Percentiles rank a stretch among this genome's conserved stretches.
Conservation (phyloP, 2,329 filamentous ascomycete genomes). For the Fusarium sp. region DNA sequence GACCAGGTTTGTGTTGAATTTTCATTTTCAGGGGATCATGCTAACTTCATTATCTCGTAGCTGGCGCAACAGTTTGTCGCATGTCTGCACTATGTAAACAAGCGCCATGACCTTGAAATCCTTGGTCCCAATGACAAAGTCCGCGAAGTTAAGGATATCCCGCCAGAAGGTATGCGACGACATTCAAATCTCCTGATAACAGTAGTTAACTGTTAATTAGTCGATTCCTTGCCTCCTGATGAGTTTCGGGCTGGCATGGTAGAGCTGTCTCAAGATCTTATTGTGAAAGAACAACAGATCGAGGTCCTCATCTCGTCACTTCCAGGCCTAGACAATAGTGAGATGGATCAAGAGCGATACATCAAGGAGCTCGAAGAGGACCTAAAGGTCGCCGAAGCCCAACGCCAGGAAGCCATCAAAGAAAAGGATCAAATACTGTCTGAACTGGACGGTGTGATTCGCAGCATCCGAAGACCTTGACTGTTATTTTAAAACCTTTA, state of each 20-base stretch:
- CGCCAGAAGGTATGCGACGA: constrained; percentile 59
- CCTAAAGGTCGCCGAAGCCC: constrained; percentile 70
- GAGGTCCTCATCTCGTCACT: constrained; percentile 79
- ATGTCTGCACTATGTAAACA: constrained; percentile 73
- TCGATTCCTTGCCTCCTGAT: constrained; percentile 70
- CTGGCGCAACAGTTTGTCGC: constrained; percentile 76
- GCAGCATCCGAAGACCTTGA: constrained; percentile 69
- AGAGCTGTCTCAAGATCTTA: constrained; percentile 80
- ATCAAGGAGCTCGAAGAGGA: constrained; percentile 74
- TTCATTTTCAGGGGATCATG: fast-evolving
- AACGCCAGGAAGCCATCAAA: constrained; percentile 70
- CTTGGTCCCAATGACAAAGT: constrained; percentile 69
- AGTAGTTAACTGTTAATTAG: constrained; percentile 49
- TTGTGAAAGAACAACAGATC: constrained; percentile 85
- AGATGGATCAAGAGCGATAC: constrained; percentile 77
- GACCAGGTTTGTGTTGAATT: constrained; percentile 70
- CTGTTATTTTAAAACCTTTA: not conserved
- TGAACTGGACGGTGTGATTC: constrained; percentile 70
- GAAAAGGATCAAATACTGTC: constrained; percentile 71
- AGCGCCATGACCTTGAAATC: constrained; percentile 73
- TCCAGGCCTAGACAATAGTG: constrained; percentile 81
- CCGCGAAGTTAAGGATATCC: constrained; percentile 66
- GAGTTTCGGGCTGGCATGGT: constrained; percentile 74
- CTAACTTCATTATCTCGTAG: constrained; percentile 53
- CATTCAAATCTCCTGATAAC: not conserved